Evolutionary conservation across 2,329 filamentous ascomycete genomes (phyloP), one percentile per base, ranked within the genome.

Genomic region (Penicillium sp.): DNA sequence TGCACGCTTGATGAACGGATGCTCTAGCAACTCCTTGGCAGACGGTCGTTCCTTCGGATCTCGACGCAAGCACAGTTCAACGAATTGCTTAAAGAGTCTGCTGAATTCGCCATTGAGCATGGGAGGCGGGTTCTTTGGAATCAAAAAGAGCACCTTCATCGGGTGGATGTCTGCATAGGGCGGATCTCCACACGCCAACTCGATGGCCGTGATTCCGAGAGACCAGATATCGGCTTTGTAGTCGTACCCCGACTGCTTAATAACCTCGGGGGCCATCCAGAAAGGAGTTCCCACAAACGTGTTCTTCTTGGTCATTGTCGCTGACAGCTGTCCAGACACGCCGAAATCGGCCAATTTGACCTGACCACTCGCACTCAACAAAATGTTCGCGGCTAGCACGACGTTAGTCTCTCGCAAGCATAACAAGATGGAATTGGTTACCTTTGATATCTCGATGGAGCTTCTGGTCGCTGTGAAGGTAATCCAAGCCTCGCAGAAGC

Each of bases 271-370:
- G 2, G 93, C 92, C 92, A 98, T 98, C 93, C 93, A 98, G 69
- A 97, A 98, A 1, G 93, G 92, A 0, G 92, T 97, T 29, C 93
- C 93, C 28, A 98, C 92, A 69, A 97, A 98, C 0, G 92, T 97
- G 68, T 97, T 97, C 76, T 97, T 97, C 79, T 97, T 97, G 55
- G 92, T 96, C 91, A 97, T 97, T 43, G 92, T 98, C 6, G 92
- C 92, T 8, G 92, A 95, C 20, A 97, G 80, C 72, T 97, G 93
- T 25, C 92, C 92, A 1, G 92, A 96, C 6, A 98, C 93, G 50
- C 92, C 92, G 73, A 98, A 98, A 69, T 98, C 92, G 12, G 92
- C 92, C 49, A 97, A 78, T 71, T 98, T 98, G 61, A 98, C 92
- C 73, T 97, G 93, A 2, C 93, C 93, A 66, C 87, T 95, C 43